Conservation (phyloP, 768 basidiomycete genomes). For the Podaxis sp. region DNA sequence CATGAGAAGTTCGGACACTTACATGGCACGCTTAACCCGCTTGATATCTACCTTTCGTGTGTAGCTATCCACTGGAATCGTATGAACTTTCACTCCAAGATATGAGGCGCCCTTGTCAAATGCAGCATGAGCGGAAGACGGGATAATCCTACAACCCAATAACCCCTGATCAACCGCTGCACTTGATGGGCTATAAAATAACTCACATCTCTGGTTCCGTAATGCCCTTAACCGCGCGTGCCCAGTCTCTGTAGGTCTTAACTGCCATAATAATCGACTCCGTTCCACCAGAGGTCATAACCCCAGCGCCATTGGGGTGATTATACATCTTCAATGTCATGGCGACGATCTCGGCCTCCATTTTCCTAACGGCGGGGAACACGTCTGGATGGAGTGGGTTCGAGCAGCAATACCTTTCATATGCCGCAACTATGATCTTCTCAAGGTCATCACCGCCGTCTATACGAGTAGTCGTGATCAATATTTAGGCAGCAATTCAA, state of each 20-base stretch:
- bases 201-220: slow-evolving; percentile 91
- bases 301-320: slow-evolving; percentile 82
- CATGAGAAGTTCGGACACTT: slow-evolving; percentile 27
- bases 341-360: slow-evolving; percentile 94
- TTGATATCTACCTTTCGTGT: slow-evolving; percentile 81
- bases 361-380: slow-evolving; percentile 90
- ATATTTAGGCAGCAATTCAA: neutral
- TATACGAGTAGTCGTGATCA: slow-evolving; percentile 24
- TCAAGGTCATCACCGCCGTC: slow-evolving; percentile 84
- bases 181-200: slow-evolving; percentile 9
- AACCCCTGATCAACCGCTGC: neutral
- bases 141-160: slow-evolving; percentile 59
- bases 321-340: slow-evolving; percentile 88
- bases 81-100: slow-evolving; percentile 86
- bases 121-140: slow-evolving; percentile 86
- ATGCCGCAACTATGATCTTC: slow-evolving; percentile 76
- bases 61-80: slow-evolving; percentile 72
- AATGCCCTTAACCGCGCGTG: slow-evolving; percentile 78
- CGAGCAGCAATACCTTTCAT: slow-evolving; percentile 77
- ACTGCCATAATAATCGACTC: slow-evolving; percentile 96
- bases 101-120: slow-evolving; percentile 93
- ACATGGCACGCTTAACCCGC: slow-evolving; percentile 85
- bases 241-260: slow-evolving; percentile 96
- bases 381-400: slow-evolving; percentile 93
- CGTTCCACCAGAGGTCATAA: slow-evolving; percentile 93